Percentiles rank a stretch among this genome's conserved stretches.
These are phyloP conservation scores for Coemansia reversa DNA, from an alignment of 192 early-diverging fungal species.

Conservation along the genomic window DNA sequence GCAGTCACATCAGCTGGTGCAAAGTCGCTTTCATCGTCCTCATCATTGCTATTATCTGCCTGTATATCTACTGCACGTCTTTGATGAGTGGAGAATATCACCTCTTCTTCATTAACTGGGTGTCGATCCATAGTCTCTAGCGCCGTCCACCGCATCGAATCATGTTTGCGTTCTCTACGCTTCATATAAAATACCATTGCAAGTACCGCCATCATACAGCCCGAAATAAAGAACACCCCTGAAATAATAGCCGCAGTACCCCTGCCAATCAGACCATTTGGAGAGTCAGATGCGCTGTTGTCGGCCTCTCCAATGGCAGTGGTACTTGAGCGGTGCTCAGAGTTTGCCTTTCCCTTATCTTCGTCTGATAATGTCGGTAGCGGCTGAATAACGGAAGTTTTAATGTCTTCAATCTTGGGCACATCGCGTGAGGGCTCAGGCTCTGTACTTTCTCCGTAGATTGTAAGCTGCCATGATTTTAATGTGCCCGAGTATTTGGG, in stretches of 20 bases:
- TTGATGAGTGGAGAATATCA: constrained; percentile 2
- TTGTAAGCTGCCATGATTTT: constrained; percentile 64
- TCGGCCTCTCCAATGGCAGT: too few species aligned
- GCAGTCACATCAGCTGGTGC: constrained; percentile 22
- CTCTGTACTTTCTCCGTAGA: constrained; percentile 67
- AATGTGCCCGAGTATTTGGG: constrained; percentile 58
- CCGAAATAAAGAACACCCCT: constrained; percentile 22
- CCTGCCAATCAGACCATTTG: constrained; percentile 6
- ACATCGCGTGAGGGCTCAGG: constrained; percentile 19
- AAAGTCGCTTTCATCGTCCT: constrained; percentile 33
- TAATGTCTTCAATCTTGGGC: background rate
- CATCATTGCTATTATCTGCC: constrained; percentile 14
- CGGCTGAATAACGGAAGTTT: background rate
- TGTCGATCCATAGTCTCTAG: constrained; percentile 21
- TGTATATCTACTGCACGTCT: background rate
- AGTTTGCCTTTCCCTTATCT: background rate
- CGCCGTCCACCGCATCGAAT: constrained; percentile 40
- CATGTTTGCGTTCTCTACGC: constrained; percentile 37
- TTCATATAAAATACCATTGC: constrained; percentile 38
- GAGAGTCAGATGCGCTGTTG: too few species aligned
- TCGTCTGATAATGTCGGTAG: constrained; percentile 3
- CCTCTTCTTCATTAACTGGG: constrained; percentile 14
- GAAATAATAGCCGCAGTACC: constrained; percentile 20
- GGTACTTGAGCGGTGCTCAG: background rate
- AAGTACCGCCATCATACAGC: constrained; percentile 28